phyloP scores from a whole-genome alignment of 202 grass and related monocot species.

The Carex sylvatica region DNA sequence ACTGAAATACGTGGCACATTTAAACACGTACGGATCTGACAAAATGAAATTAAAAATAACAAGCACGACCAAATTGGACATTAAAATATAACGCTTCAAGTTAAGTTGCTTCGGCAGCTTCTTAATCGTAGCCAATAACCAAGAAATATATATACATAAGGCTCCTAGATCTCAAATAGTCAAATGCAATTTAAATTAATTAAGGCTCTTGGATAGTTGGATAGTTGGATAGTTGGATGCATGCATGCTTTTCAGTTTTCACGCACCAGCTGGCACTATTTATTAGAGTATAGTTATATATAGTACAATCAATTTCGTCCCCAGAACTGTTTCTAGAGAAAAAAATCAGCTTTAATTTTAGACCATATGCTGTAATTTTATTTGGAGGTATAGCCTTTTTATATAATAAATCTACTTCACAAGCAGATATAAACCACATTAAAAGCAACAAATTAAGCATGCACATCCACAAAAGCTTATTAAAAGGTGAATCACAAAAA shows the following conservation, averaged over 20 bases:
- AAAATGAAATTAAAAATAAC: not conserved
- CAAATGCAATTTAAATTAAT: slow-evolving; percentile 16
- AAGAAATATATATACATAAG: not conserved
- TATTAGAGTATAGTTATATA: not conserved
- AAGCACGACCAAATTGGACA: not conserved
- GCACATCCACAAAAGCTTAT: slow-evolving; percentile 1
- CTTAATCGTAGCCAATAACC: not conserved
- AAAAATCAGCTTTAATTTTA: slow-evolving; percentile 13
- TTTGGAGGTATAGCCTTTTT: not conserved
- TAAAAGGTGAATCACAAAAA: not conserved
- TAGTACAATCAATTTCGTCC: not conserved
- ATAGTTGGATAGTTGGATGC: too few relatives aligned
- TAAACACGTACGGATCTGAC: not conserved
- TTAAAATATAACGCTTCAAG: not conserved
- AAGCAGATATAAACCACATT: not conserved
- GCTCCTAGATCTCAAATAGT: not conserved
- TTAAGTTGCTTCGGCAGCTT: not conserved
- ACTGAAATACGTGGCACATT: too few relatives aligned
- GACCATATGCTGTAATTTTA: not conserved
- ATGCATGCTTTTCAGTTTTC: not conserved
- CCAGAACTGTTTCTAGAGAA: not conserved
- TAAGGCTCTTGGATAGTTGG: not conserved
- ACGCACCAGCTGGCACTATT: not conserved
- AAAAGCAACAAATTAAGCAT: slow-evolving; percentile 10
- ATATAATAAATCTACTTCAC: not conserved